A percentile compares a stretch with the other conserved stretches of the same genome.
These are phyloP conservation scores for Urostyla sp. DNA, from an alignment of 73 alveolate genomes.

Conservation along the genomic window DNA sequence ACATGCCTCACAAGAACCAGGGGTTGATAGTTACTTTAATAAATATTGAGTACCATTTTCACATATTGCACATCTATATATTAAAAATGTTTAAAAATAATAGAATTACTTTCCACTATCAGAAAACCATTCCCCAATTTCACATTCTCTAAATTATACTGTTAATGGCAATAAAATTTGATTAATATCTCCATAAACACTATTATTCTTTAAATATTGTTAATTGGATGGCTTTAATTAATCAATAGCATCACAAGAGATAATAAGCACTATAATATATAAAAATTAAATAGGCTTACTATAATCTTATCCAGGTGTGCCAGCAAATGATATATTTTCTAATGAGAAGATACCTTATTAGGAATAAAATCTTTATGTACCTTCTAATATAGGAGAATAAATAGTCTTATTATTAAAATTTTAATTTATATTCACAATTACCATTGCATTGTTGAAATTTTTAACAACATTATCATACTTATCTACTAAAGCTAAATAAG, in stretches of 20 bases:
- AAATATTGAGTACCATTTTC: no score
- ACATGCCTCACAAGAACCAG: not conserved
- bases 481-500: conserved; percentile 28
- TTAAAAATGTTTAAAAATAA: no score
- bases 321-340: not conserved
- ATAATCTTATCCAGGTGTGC: conserved; percentile 16
- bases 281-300: no score
- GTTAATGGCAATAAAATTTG: not conserved
- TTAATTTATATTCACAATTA: not conserved
- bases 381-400: conserved; percentile 24
- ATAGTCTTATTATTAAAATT: not conserved
- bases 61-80: not conserved
- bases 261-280: not conserved
- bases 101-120: conserved; percentile 1
- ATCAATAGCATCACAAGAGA: conserved; percentile 11
- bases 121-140: conserved; percentile 37
- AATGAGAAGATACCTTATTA: not conserved
- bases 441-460: not conserved
- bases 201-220: not conserved
- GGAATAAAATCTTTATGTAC: not conserved
- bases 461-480: conserved; percentile 42
- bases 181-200: not conserved
- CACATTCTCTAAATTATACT: conserved; percentile 32
- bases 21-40: not conserved
- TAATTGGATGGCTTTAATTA: not conserved